Conservation (phyloP, 2,329 filamentous ascomycete genomes). For the Geosmithia morbida region DNA sequence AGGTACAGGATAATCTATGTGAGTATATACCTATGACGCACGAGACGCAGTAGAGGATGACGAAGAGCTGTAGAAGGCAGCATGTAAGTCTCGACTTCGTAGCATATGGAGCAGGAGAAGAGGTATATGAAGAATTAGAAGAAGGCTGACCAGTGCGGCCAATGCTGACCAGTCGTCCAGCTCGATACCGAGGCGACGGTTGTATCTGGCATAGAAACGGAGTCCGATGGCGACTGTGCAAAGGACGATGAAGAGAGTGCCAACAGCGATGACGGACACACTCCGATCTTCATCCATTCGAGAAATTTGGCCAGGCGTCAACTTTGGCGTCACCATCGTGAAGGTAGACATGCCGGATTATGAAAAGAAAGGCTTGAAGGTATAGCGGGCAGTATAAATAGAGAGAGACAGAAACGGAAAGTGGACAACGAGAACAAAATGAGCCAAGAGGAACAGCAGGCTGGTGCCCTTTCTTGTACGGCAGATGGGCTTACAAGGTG, state of each 20-base stretch:
- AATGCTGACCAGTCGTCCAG: neutral
- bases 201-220: neutral
- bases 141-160: neutral
- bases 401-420: neutral
- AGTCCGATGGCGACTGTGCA: neutral
- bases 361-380: neutral
- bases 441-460: neutral
- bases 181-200: neutral
- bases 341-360: neutral
- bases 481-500: neutral
- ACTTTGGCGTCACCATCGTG: neutral
- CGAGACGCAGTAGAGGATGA: neutral
- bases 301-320: neutral
- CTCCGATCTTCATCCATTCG: neutral
- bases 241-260: neutral
- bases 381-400: neutral
- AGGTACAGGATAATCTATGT: neutral
- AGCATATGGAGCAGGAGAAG: neutral
- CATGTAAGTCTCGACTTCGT: neutral
- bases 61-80: neutral
- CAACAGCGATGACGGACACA: neutral
- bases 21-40: neutral
- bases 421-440: neutral
- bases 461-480: neutral
- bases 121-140: neutral